Percentiles rank a stretch among this genome's conserved stretches.
Conservation (phyloP, 306 rosid genomes). For the Corylus americana region DNA sequence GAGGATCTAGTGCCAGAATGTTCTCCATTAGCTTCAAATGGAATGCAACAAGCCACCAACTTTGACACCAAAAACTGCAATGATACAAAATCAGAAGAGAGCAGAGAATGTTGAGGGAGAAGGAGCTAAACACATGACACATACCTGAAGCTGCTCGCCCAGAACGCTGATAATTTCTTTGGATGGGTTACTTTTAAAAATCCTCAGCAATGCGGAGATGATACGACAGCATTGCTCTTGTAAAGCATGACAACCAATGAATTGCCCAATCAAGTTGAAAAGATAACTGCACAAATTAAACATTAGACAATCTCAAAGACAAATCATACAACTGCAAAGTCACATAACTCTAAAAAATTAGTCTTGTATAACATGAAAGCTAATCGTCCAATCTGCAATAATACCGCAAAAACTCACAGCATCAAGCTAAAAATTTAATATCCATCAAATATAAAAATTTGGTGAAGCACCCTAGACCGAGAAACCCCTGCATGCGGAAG, state of each 20-base stretch:
- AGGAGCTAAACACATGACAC: neutral
- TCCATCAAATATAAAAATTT: neutral
- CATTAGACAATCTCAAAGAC: neutral
- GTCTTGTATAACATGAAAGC: neutral
- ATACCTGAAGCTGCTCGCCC: slow-evolving; percentile 91
- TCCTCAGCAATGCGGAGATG: slow-evolving; percentile 54
- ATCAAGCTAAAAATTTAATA: neutral
- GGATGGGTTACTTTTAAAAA: slow-evolving; percentile 42
- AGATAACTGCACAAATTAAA: slow-evolving; percentile 66
- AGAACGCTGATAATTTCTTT: slow-evolving; percentile 58
- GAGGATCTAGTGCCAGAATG: slow-evolving; percentile 42
- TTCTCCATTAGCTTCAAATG: slow-evolving; percentile 50
- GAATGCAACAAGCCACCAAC: slow-evolving; percentile 78
- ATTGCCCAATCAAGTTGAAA: slow-evolving; percentile 79
- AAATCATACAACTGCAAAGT: neutral
- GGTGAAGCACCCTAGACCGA: neutral
- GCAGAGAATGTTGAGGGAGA: slow-evolving; percentile 8
- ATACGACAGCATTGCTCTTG: slow-evolving; percentile 78
- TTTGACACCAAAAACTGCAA: slow-evolving; percentile 83
- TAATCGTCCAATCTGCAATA: neutral
- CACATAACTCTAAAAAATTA: neutral
- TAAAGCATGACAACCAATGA: slow-evolving; percentile 57
- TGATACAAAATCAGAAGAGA: slow-evolving; percentile 21
- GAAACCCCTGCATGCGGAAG: neutral
- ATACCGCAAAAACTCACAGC: neutral